These are phyloP conservation scores for Zymoseptoria pseudotritici DNA, from an alignment of 2,329 filamentous ascomycete genomes.

Conservation along the genomic window DNA sequence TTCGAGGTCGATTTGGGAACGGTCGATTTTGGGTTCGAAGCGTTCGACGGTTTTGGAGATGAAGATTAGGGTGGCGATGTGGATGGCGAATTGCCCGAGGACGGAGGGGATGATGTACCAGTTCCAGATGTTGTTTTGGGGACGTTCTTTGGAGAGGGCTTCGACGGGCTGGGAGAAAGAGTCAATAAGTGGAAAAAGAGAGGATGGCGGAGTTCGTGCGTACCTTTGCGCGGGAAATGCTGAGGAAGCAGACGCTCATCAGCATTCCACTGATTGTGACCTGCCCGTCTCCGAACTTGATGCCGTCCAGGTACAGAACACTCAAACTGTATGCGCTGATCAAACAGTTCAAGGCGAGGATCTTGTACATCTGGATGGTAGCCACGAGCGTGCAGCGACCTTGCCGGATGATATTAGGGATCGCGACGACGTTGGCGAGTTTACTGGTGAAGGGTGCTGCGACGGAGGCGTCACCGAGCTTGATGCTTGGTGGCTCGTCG, in stretches of 20 bases:
- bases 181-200: constrained; percentile 16
- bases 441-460: constrained; percentile 97
- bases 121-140: constrained; percentile 98
- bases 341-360: constrained; percentile 91
- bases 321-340: constrained; percentile 96
- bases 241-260: constrained; percentile 99
- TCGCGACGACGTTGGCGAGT: constrained; percentile 89
- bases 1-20: constrained; percentile 70
- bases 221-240: constrained; percentile 89
- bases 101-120: constrained; percentile 97
- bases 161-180: constrained; percentile 61
- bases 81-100: constrained; percentile 91
- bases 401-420: constrained; percentile 97
- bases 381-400: constrained; percentile 95
- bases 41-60: constrained; percentile 81
- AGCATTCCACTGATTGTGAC: constrained; percentile 99
- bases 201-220: constrained; percentile 15
- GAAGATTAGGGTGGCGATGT: constrained; percentile 90
- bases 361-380: constrained; percentile 99
- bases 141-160: constrained; percentile 88
- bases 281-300: constrained; percentile 98
- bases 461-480: constrained; percentile 93
- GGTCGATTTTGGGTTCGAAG: constrained; percentile 60
- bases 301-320: constrained; percentile 93
- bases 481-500: constrained; percentile 87